Conservation (phyloP, 1,284 basidiomycete genomes). For the Inonotus hispidus region DNA sequence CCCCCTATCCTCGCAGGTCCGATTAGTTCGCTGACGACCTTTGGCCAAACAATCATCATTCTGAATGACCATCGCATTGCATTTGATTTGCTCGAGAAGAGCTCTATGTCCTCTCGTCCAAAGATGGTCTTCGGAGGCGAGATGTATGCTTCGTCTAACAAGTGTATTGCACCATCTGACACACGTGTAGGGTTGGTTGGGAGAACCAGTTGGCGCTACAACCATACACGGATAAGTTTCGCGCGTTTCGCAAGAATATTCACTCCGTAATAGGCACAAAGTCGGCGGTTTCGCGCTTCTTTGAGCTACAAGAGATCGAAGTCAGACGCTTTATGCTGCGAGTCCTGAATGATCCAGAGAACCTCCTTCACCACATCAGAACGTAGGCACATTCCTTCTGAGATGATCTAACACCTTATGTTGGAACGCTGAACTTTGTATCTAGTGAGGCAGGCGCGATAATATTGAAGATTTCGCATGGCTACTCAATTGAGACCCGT, state of each 20-base stretch:
- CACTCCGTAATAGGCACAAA: conserved; percentile 8
- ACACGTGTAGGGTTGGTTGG: conserved; percentile 2
- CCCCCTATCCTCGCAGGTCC: conserved; percentile 1
- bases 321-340: conserved; percentile 10
- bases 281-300: conserved; percentile 5
- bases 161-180: background rate
- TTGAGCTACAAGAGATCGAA: conserved; percentile 12
- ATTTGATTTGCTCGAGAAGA: conserved; percentile 42
- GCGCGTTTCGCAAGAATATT: conserved; percentile 9
- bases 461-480: conserved; percentile 30
- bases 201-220: background rate
- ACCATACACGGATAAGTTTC: background rate
- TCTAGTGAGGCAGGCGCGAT: conserved; percentile 28
- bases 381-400: background rate
- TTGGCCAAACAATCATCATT: conserved; percentile 39
- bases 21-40: conserved; percentile 30
- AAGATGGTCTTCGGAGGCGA: conserved; percentile 13
- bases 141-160: background rate
- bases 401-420: background rate
- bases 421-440: too few relatives aligned
- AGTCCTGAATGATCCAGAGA: conserved; percentile 1
- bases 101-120: conserved; percentile 41
- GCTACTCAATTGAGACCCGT: conserved; percentile 25
- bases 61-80: conserved; percentile 37
- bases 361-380: conserved; percentile 10